Base-by-base conservation (phyloP, 148 eudicot species). In the Vaccinium macrocarpon region DNA sequence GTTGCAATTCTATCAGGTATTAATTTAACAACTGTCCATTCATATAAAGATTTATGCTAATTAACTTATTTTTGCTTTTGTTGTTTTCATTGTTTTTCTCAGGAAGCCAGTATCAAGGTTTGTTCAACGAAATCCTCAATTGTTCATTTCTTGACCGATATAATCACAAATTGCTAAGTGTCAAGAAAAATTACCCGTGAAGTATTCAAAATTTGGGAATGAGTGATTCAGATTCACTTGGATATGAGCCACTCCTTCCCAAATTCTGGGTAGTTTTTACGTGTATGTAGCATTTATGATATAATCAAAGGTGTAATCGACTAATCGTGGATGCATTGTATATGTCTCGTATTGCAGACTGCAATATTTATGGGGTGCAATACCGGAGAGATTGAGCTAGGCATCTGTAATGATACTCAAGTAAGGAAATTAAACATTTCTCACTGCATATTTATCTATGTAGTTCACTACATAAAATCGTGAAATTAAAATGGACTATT, bases 71-170 rank as follows among this genome's bases (percentile, higher is more conserved):
- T 5, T 56, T 53, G 7, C 57, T 14, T 79, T 46, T 3, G 55
- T 4, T 84, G 6, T 42, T 27, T 85, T 6, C 29, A 16, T 57
- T 23, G 80, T 82, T 7, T 59, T 81, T 82, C 64, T 35, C 93
- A 97, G 99, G 98, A 91, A 89, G 96, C 98, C 78, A 89, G 95
- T 81, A 93, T 95, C 62, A 93, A 95, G 99, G 99, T 94, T 46
- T 32, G 72, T 56, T 14, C 16, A 12, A 32, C 32, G 0, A 80
- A 42, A 78, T 35, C 13, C 32, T 55, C 2, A 15, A 12, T 52
- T 16, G n/a, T 42, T 48, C 62, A 32, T 25, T 52, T 12, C 8
- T 35, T 16, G 8, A 32, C 10, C 4, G 3, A n/a, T 68, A 68
- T 68, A 51, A 18, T 84, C 51, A 0, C 9, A 4, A 35, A 35